Percentiles rank a stretch among this genome's conserved stretches.
Evolutionary conservation across 2,329 filamentous ascomycete species (phyloP).

Genomic region (Curvularia lunata): DNA sequence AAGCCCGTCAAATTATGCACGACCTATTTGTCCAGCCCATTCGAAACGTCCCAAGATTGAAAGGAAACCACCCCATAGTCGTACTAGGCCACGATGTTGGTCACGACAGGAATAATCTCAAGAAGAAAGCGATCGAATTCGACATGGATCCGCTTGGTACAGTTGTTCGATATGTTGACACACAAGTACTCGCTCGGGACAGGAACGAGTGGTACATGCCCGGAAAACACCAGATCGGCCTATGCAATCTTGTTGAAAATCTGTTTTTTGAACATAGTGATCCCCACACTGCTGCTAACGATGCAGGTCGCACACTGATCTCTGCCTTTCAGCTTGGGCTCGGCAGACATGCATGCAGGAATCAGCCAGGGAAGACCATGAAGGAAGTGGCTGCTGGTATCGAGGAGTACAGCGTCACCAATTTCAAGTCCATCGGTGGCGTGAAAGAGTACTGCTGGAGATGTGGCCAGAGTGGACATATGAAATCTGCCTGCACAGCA

Average conservation of each 20-base stretch:
- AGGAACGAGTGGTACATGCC: neutral
- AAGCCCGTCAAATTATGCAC: slow-evolving; percentile 20
- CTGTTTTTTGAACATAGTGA: slow-evolving; percentile 26
- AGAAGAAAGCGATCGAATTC: slow-evolving; percentile 22
- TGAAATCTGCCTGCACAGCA: slow-evolving; percentile 11
- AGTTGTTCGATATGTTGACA: slow-evolving; percentile 32
- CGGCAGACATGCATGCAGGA: neutral
- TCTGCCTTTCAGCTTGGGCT: slow-evolving; percentile 28
- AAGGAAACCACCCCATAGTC: slow-evolving; percentile 27
- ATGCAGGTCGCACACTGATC: slow-evolving; percentile 33
- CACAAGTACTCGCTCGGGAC: slow-evolving; percentile 28
- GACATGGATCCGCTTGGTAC: slow-evolving; percentile 16
- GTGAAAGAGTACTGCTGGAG: slow-evolving; percentile 18
- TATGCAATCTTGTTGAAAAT: slow-evolving; percentile 12
- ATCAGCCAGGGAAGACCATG: neutral
- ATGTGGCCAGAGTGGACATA: slow-evolving; percentile 14
- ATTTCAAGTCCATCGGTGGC: slow-evolving; percentile 14
- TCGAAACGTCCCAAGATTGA: slow-evolving; percentile 3
- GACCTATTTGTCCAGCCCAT: slow-evolving; percentile 24
- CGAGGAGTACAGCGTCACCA: slow-evolving; percentile 15
- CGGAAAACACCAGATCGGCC: slow-evolving; percentile 18
- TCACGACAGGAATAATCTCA: slow-evolving; percentile 29
- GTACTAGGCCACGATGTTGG: slow-evolving; percentile 32
- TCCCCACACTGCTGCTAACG: slow-evolving; percentile 33
- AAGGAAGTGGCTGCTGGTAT: slow-evolving; percentile 11